These are phyloP conservation scores for Quercus tomentella DNA, from an alignment of 331 rosid species.

Conservation along the genomic window DNA sequence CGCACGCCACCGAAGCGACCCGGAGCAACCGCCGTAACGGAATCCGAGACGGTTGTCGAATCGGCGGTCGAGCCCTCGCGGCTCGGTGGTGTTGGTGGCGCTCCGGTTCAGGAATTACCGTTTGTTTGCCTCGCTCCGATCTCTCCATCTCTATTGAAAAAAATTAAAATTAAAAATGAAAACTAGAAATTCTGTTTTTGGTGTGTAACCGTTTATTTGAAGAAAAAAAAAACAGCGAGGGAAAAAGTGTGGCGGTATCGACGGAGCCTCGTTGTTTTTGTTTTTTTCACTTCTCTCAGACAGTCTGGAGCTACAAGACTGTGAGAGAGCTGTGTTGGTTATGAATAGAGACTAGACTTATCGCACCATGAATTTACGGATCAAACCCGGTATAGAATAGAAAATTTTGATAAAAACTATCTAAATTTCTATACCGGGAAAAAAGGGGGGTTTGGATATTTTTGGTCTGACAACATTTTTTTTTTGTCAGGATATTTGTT, in stretches of 20 bases:
- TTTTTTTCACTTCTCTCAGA: too few species aligned
- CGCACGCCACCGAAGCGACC: constrained; percentile 80
- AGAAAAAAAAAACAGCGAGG: constrained; percentile 13
- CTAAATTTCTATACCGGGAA: too few species aligned
- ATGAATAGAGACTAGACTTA: not conserved
- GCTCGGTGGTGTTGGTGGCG: constrained; percentile 35
- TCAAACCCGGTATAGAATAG: not conserved
- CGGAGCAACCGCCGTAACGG: constrained; percentile 51
- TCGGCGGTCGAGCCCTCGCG: constrained; percentile 23
- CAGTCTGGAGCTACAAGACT: not conserved
- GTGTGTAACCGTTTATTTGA: not conserved
- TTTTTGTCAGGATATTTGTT: too few species aligned
- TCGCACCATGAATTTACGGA: not conserved
- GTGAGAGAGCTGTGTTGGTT: not conserved
- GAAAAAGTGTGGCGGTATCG: not conserved
- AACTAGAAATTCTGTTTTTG: not conserved
- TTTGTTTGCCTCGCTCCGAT: not conserved
- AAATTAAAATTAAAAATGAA: too few species aligned
- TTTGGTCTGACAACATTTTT: too few species aligned
- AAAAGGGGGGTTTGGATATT: too few species aligned
- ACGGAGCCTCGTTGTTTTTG: not conserved
- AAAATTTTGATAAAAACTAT: too few species aligned
- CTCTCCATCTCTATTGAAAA: not conserved
- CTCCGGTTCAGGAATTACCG: constrained; percentile 49
- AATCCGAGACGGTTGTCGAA: constrained; percentile 18